Conservation (phyloP, 23 red algal species). For the Cyanidium caldarium region DNA sequence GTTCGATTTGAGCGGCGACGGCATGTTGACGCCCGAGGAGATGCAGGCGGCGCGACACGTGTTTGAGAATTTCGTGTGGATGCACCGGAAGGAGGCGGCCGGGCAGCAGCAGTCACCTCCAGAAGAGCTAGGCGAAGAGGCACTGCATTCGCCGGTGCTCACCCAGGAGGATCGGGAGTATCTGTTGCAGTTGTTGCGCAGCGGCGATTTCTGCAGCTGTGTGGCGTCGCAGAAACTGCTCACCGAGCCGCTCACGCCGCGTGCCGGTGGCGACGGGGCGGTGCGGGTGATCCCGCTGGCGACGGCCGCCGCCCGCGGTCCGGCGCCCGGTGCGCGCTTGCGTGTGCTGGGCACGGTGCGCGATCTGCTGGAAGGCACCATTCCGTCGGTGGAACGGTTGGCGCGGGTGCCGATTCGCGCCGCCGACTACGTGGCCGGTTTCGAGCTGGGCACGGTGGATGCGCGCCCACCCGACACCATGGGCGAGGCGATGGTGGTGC, state of each 20-base stretch:
- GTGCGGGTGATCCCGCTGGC: background rate
- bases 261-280: too few species aligned
- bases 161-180: background rate
- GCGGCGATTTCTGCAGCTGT: background rate
- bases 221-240: background rate
- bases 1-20: background rate
- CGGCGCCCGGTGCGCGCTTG: background rate
- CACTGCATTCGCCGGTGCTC: background rate
- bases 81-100: background rate
- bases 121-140: background rate
- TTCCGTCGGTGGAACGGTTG: background rate
- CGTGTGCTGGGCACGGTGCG: background rate
- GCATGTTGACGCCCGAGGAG: background rate
- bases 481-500: background rate
- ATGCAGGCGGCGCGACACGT: background rate
- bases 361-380: background rate
- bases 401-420: background rate
- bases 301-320: background rate
- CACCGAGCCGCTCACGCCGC: background rate
- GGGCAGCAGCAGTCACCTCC: too few species aligned
- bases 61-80: background rate
- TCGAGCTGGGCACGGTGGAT: slow-evolving; percentile 1
- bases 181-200: background rate
- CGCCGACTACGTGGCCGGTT: background rate
- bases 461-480: background rate